Conservation (phyloP, 169 alveolate genomes). For the Eimeria tenella region DNA sequence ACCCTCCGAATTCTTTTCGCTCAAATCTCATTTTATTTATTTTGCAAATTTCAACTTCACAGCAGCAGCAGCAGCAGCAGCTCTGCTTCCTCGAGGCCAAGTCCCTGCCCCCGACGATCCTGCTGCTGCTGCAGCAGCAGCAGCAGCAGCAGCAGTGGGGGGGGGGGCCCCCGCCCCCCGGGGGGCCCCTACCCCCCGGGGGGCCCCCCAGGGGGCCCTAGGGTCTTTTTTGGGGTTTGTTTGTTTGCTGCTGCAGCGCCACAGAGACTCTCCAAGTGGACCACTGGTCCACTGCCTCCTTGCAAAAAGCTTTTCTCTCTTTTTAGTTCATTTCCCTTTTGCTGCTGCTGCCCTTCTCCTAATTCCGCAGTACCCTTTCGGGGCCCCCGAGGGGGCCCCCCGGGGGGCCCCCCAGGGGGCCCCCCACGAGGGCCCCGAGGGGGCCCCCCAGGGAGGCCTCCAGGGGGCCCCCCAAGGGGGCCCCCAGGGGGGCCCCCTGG, state of each 20-base stretch:
- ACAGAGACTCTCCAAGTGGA: background rate
- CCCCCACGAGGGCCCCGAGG: background rate
- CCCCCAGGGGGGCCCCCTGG: background rate
- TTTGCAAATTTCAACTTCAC: background rate
- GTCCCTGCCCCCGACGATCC: too few relatives aligned
- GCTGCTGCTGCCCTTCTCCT: background rate
- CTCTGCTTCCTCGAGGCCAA: too few relatives aligned
- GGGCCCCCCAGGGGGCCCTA: background rate
- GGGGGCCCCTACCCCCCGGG: background rate
- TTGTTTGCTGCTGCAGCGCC: background rate
- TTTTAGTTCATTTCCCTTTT: background rate
- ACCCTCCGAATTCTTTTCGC: background rate
- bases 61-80: background rate
- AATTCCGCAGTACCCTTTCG: too few relatives aligned
- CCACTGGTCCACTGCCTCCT: background rate
- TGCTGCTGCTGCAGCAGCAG: background rate
- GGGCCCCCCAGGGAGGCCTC: background rate
- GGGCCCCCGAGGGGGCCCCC: conserved; percentile 1
- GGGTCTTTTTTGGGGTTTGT: background rate
- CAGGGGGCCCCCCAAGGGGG: background rate
- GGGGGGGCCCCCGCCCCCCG: background rate
- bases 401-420: conserved; percentile 12
- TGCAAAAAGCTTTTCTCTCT: background rate
- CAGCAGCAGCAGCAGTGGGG: background rate
- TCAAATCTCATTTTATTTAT: background rate